These are phyloP conservation scores for Eudorina sp. DNA, from an alignment of 139 green algal species.

Conservation along the genomic window DNA sequence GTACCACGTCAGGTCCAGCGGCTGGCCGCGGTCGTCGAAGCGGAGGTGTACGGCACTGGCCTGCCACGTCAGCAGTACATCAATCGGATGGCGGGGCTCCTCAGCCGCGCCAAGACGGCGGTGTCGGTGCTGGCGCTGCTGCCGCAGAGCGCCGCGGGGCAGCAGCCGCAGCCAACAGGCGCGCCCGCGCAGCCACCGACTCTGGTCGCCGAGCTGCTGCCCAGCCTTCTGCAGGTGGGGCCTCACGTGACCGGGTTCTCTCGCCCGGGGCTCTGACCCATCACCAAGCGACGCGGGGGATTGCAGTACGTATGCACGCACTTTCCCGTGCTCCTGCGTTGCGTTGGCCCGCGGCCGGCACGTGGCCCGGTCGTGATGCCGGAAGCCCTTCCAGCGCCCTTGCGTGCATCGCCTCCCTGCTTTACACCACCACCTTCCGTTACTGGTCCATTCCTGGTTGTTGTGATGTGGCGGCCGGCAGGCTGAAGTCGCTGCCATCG, in stretches of 20 bases:
- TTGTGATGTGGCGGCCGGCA: no score
- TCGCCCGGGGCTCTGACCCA: no score
- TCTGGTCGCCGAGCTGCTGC: not conserved
- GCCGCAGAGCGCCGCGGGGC: not conserved
- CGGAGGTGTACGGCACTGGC: conserved; percentile 7
- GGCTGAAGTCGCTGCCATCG: not conserved
- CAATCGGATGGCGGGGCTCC: conserved; percentile 36
- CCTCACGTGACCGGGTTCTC: no score
- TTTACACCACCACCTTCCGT: no score
- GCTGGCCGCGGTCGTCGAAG: conserved; percentile 21
- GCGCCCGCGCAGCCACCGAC: not conserved
- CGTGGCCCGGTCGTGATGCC: no score
- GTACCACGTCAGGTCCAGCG: conserved; percentile 18
- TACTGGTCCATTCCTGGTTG: no score
- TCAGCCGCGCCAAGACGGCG: conserved; percentile 9
- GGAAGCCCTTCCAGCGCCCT: no score
- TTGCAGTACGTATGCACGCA: no score
- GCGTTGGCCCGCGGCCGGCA: no score
- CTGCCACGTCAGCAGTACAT: conserved; percentile 41
- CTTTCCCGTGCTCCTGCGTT: no score
- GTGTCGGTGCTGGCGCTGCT: conserved; percentile 23
- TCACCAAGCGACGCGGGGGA: no score
- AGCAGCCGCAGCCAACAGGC: not conserved
- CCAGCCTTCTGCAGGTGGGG: conserved; percentile 2
- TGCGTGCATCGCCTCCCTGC: no score